A percentile compares a stretch with the other conserved stretches of the same genome.
Conservation (phyloP, 257 asterid species). For the Solanum chiquidenum region DNA sequence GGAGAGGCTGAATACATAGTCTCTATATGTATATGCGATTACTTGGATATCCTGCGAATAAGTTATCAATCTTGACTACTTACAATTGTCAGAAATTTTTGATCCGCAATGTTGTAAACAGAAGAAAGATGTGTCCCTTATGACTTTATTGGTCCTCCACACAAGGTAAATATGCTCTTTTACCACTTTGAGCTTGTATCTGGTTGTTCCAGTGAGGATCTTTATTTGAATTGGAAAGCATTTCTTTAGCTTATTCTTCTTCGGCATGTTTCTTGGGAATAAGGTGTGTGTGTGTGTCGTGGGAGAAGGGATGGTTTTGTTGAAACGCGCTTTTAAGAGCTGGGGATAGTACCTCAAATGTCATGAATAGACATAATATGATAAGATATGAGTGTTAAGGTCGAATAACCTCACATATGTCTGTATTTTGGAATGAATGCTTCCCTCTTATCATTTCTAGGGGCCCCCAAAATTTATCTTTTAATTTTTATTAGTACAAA, state of each 20-base stretch:
- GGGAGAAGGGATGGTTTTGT: neutral
- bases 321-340: neutral
- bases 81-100: constrained; percentile 96
- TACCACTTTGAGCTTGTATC: neutral
- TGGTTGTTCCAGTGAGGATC: neutral
- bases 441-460: neutral
- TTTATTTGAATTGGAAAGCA: neutral
- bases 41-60: constrained; percentile 91
- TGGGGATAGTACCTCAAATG: neutral
- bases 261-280: neutral
- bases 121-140: constrained; percentile 84
- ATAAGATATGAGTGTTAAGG: neutral
- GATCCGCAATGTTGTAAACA: constrained; percentile 86
- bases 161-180: constrained; percentile 45
- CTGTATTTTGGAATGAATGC: neutral
- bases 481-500: too few relatives aligned
- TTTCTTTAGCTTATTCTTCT: neutral
- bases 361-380: neutral
- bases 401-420: neutral
- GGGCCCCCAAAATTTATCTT: too few relatives aligned
- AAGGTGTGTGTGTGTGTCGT: neutral
- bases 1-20: constrained; percentile 97
- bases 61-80: constrained; percentile 87
- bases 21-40: constrained; percentile 93
- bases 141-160: constrained; percentile 89